phyloP scores from a whole-genome alignment of 768 basidiomycete genomes.

The Mycena vitilis region DNA sequence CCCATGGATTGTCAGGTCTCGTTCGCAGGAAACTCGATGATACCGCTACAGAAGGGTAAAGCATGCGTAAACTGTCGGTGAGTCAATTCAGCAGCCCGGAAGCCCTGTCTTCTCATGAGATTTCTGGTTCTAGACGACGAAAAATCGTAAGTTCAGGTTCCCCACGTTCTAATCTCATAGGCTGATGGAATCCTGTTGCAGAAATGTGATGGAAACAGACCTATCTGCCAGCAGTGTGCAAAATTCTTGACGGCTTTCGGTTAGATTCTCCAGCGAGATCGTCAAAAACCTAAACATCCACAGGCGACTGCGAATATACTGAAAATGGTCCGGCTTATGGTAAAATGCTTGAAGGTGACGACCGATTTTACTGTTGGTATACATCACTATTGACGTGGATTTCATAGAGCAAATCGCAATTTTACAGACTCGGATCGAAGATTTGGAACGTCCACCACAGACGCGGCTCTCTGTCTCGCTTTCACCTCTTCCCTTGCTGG shows the following conservation, averaged over 20 bases:
- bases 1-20: neutral
- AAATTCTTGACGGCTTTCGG: conserved; percentile 18
- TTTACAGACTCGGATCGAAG: conserved; percentile 32
- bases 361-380: no score
- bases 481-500: neutral
- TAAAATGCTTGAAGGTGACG: conserved; percentile 32
- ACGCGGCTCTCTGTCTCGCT: neutral
- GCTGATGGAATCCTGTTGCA: neutral
- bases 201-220: conserved; percentile 11
- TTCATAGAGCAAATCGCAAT: conserved; percentile 30
- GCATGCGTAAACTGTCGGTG: conserved; percentile 32
- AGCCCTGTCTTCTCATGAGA: neutral
- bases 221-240: conserved; percentile 29
- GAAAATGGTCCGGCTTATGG: conserved; percentile 27
- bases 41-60: conserved; percentile 26
- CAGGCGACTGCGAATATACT: conserved; percentile 32
- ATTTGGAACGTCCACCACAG: conserved; percentile 13
- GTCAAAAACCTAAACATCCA: no score
- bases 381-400: neutral
- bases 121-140: conserved; percentile 9
- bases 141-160: conserved; percentile 19
- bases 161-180: neutral
- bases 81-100: neutral
- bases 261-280: no score
- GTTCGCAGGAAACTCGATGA: neutral